These are phyloP conservation scores for Epichloe coenophiala DNA, from an alignment of 2,329 filamentous ascomycete species.

Conservation along the genomic window DNA sequence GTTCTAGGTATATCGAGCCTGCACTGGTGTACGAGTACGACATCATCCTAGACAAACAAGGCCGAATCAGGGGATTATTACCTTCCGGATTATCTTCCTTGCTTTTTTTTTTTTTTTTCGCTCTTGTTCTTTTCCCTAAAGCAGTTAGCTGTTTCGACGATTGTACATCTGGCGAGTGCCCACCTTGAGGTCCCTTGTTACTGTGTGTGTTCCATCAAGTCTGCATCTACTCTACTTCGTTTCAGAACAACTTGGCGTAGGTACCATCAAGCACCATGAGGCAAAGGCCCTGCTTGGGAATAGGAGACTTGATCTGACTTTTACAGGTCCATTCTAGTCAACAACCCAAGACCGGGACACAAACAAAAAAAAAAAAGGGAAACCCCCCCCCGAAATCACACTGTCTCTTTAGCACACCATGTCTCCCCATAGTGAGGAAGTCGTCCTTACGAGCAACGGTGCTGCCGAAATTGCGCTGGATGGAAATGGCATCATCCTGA, in stretches of 20 bases:
- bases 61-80: not conserved
- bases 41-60: not conserved
- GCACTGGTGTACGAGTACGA: not conserved
- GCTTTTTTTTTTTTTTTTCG: not conserved
- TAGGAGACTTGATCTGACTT: too few species aligned
- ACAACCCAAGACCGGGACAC: too few species aligned
- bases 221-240: too few species aligned
- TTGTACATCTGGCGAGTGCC: too few species aligned
- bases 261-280: too few species aligned
- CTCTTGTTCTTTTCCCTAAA: not conserved
- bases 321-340: too few species aligned
- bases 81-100: not conserved
- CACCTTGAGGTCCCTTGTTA: too few species aligned
- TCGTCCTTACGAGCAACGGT: conserved; percentile 16
- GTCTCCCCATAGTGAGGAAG: conserved; percentile 22
- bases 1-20: not conserved
- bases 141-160: too few species aligned
- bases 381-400: not conserved
- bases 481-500: conserved; percentile 4
- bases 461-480: conserved; percentile 7
- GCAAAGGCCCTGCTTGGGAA: too few species aligned
- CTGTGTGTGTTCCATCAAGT: too few species aligned
- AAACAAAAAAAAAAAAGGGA: too few species aligned
- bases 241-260: too few species aligned
- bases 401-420: conserved; percentile 9